Percentiles rank a stretch among this genome's conserved stretches.
Evolutionary conservation across 2,329 filamentous ascomycete species (phyloP).

Genomic region (Tolypocladium tropicale): DNA sequence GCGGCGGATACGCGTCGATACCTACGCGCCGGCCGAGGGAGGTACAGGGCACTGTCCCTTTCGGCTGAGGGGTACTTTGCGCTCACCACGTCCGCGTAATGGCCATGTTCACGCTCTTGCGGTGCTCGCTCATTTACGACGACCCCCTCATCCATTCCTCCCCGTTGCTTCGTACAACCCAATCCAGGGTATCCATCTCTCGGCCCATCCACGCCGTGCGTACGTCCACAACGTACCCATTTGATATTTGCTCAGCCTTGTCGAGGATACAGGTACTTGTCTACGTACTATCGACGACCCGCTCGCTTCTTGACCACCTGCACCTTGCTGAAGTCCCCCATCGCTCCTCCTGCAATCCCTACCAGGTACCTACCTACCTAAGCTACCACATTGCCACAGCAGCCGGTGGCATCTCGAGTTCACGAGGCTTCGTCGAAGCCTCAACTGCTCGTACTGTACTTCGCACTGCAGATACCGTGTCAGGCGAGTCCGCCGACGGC

Average conservation of each 20-base stretch:
- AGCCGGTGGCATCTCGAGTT: background rate
- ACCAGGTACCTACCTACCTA: background rate
- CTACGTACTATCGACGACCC: background rate
- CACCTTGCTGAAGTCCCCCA: background rate
- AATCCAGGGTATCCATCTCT: background rate
- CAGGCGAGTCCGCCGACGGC: background rate
- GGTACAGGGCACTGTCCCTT: background rate
- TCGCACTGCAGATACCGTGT: background rate
- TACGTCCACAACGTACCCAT: background rate
- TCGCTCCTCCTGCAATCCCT: background rate
- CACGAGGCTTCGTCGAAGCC: background rate
- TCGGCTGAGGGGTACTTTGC: background rate
- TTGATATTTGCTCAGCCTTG: background rate
- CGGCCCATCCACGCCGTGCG: background rate
- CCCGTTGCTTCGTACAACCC: background rate
- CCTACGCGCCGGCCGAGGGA: background rate
- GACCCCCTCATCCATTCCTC: background rate
- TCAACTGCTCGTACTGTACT: no score
- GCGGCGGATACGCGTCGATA: background rate
- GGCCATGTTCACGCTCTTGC: background rate
- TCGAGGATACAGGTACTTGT: background rate
- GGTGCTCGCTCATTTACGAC: background rate
- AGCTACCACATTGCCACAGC: background rate
- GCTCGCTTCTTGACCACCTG: background rate
- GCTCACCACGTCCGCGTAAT: background rate